Evolutionary conservation across 208 protist genomes (phyloP).

Genomic region (Wallacemonas collosoma): DNA sequence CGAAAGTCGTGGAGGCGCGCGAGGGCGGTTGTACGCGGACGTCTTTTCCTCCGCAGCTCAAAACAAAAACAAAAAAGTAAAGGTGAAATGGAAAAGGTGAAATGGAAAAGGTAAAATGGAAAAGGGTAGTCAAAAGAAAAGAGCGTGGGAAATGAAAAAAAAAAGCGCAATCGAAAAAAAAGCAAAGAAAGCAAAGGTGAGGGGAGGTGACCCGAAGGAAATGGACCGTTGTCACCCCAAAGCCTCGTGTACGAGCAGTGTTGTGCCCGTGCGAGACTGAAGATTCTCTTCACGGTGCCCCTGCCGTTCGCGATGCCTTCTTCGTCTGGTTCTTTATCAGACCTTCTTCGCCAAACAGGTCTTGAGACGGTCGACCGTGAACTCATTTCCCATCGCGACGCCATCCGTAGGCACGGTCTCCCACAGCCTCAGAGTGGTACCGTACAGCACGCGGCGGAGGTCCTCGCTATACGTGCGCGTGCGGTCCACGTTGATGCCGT

Average conservation of each 20-base stretch:
- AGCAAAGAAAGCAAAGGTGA: too few relatives aligned
- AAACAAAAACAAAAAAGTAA: constrained; percentile 19
- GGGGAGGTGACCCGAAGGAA: too few relatives aligned
- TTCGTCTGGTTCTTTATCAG: background rate
- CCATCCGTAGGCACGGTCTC: background rate
- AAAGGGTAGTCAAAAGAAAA: background rate
- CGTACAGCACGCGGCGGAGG: background rate
- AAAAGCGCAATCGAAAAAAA: background rate
- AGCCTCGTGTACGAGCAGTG: too few relatives aligned
- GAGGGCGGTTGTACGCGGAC: too few relatives aligned
- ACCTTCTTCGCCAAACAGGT: background rate
- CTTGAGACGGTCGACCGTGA: background rate
- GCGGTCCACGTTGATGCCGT: constrained; percentile 1
- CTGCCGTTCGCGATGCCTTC: too few relatives aligned
- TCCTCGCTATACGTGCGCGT: background rate
- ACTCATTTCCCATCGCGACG: background rate
- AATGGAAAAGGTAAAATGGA: constrained; percentile 12
- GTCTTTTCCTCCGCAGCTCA: background rate
- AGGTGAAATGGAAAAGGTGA: constrained; percentile 11
- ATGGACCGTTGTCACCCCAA: too few relatives aligned
- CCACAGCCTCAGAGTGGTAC: background rate
- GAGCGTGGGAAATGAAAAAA: constrained; percentile 6
- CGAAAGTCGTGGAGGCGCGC: too few relatives aligned
- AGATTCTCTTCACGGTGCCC: too few relatives aligned
- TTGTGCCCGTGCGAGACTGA: too few relatives aligned